These are phyloP conservation scores for Phyllosticta citribraziliensis DNA, from an alignment of 2,329 filamentous ascomycete genomes.

Conservation along the genomic window DNA sequence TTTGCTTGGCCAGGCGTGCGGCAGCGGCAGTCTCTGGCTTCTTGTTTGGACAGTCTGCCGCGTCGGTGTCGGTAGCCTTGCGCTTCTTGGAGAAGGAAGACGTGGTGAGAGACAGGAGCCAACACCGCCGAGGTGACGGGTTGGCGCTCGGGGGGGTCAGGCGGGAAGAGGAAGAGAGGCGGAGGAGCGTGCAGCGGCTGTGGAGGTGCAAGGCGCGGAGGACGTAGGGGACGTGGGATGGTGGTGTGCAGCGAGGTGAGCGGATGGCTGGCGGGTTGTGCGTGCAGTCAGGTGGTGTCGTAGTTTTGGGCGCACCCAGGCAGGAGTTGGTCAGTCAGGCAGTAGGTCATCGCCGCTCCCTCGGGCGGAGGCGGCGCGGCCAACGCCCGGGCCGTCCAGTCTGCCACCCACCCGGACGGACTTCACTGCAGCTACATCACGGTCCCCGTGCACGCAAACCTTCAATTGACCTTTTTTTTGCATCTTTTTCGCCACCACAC, in stretches of 20 bases:
- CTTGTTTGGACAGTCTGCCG: slow-evolving; percentile 22
- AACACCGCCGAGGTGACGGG: slow-evolving; percentile 31
- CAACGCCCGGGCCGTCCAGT: too few species aligned
- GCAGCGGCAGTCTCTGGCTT: slow-evolving; percentile 15
- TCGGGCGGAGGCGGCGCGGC: background rate
- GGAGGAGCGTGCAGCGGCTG: background rate
- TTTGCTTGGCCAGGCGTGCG: slow-evolving; percentile 6
- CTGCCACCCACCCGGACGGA: too few species aligned
- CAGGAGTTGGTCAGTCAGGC: background rate
- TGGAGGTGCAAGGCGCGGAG: background rate
- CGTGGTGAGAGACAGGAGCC: slow-evolving; percentile 27
- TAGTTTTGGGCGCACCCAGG: background rate
- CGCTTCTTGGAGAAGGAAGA: slow-evolving; percentile 28
- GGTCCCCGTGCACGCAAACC: background rate
- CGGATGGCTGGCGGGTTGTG: background rate
- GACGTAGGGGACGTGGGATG: background rate
- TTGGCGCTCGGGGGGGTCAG: slow-evolving; percentile 17
- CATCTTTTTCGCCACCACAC: background rate
- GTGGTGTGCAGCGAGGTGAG: background rate
- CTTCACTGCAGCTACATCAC: background rate
- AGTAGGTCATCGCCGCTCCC: background rate
- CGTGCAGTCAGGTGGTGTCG: background rate
- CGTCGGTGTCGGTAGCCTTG: slow-evolving; percentile 28
- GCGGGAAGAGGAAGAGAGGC: slow-evolving; percentile 1
- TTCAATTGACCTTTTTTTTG: background rate